These are phyloP conservation scores for Zygoascus tannicola DNA, from an alignment of 805 yeast species.

Conservation along the genomic window DNA sequence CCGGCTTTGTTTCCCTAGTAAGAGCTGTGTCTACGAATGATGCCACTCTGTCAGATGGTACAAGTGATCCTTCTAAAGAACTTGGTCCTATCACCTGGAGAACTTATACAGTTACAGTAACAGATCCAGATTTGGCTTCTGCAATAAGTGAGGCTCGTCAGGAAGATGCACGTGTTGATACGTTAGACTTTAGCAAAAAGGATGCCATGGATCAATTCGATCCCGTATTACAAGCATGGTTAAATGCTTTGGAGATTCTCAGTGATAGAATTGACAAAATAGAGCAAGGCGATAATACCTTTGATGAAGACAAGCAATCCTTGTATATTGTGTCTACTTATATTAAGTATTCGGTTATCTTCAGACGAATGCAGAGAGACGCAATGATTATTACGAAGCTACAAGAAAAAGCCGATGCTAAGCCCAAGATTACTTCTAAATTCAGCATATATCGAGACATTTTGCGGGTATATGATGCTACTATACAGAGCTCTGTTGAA, in stretches of 20 bases:
- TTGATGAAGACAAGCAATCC: slow-evolving; percentile 51
- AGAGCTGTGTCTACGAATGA: slow-evolving; percentile 11
- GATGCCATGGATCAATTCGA: slow-evolving; percentile 45
- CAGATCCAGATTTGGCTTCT: slow-evolving; percentile 63
- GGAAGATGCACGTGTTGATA: slow-evolving; percentile 15
- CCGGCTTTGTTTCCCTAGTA: slow-evolving; percentile 33
- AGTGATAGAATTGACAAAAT: slow-evolving; percentile 41
- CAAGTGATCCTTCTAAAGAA: slow-evolving; percentile 19
- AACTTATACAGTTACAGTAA: slow-evolving; percentile 50
- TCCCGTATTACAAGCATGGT: slow-evolving; percentile 52
- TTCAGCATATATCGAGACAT: slow-evolving; percentile 27
- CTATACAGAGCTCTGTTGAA: slow-evolving; percentile 46
- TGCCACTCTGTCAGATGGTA: slow-evolving; percentile 17
- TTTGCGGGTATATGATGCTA: slow-evolving; percentile 41
- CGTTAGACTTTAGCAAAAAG: slow-evolving; percentile 10
- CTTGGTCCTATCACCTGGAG: slow-evolving; percentile 49
- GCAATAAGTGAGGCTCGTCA: slow-evolving; percentile 24
- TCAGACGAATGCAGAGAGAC: slow-evolving; percentile 69
- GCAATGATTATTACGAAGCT: slow-evolving; percentile 29
- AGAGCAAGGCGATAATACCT: slow-evolving; percentile 21
- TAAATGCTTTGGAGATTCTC: slow-evolving; percentile 56
- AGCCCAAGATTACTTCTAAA: slow-evolving; percentile 8
- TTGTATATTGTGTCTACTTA: slow-evolving; percentile 68
- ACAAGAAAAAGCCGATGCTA: slow-evolving; percentile 11
- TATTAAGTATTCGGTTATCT: slow-evolving; percentile 56